A percentile compares a stretch with the other conserved stretches of the same genome.
Conservation (phyloP, 768 basidiomycete genomes). For the Leccinum ochraceum region DNA sequence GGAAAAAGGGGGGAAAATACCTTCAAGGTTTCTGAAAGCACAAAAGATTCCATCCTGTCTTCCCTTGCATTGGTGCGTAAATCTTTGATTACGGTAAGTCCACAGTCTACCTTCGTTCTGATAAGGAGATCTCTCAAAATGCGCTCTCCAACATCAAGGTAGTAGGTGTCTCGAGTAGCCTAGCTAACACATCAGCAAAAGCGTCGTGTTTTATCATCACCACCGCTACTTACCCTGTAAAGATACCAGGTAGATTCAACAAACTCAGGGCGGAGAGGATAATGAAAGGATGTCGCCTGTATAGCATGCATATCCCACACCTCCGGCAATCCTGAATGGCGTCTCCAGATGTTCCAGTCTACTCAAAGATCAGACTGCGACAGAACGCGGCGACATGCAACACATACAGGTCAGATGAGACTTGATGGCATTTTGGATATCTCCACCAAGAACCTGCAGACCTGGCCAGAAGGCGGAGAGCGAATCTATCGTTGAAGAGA, state of each 20-base stretch:
- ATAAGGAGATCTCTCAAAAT: constrained; percentile 72
- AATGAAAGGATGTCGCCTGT: constrained; percentile 72
- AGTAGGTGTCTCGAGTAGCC: constrained; percentile 92
- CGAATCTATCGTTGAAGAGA: constrained; percentile 86
- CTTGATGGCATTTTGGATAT: constrained; percentile 88
- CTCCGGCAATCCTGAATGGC: constrained; percentile 87
- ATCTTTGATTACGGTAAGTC: constrained; percentile 80
- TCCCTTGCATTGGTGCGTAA: constrained; percentile 76
- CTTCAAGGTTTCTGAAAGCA: constrained; percentile 91
- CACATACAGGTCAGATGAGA: constrained; percentile 85
- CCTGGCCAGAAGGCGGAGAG: constrained; percentile 98
- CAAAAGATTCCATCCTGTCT: constrained; percentile 97
- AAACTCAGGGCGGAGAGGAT: constrained; percentile 87
- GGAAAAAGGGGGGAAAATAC: constrained; percentile 37
- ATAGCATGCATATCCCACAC: constrained; percentile 82
- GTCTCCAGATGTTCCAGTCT: constrained; percentile 95
- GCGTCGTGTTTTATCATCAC: background rate
- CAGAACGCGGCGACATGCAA: background rate
- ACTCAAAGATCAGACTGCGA: constrained; percentile 4
- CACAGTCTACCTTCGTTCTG: constrained; percentile 83
- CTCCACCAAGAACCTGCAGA: constrained; percentile 83
- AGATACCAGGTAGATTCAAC: constrained; percentile 97
- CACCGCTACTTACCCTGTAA: constrained; percentile 61
- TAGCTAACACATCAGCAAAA: constrained; percentile 31
- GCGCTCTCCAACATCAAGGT: constrained; percentile 88